Base-by-base conservation (phyloP, 768 basidiomycete species). In the Leccinum rimulosum region DNA sequence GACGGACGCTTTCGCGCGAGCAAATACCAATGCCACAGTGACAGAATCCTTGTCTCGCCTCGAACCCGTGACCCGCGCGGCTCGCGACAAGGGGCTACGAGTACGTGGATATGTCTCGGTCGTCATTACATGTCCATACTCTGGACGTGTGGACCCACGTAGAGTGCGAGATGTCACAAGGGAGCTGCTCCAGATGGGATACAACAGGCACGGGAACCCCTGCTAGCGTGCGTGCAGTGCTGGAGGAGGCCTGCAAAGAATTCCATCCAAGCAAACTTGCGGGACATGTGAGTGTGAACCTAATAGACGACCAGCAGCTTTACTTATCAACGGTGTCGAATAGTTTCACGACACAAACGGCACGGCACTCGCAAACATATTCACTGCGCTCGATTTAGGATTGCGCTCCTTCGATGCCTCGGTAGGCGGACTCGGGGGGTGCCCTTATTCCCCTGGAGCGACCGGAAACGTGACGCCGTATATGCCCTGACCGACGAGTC, bases 391-490 rank as follows among this genome's bases (percentile, higher is more conserved):
- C 12, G 76, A 82, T 11, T 75, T 86, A 52, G 95, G 95, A 15
- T 75, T 98, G 12, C 82, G 86, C 11, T 91, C 93, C 3, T 82
- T 98, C 47, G 95, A 91, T 68, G 79, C 90, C 2, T 87, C 89
- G 1, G 85, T 97, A 17, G 93, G 88, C 17, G 95, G 95, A 0
- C 84, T 98, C 1, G 95, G 96, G 3, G 94, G 95, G 17, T 98
- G 96, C 68, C 95, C 95, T 3, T 98, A 93, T 74, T 94, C 95
- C 1, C 96, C 95, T 2, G 95, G 95, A 6, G 95, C 95, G 14
- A 95, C 93, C 0, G 95, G 96, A 15, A 97, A 97, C 65, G 91
- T 97, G 91, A 96, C 64, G 84, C 96, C 1, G 78, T 96, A 9
- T 94, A 97, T 62, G 89, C 91, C 0, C 80, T 98, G 8, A 61